Evolutionary conservation across 176 grass and related monocot genomes (phyloP).

Genomic region (Triticum turgidum): DNA sequence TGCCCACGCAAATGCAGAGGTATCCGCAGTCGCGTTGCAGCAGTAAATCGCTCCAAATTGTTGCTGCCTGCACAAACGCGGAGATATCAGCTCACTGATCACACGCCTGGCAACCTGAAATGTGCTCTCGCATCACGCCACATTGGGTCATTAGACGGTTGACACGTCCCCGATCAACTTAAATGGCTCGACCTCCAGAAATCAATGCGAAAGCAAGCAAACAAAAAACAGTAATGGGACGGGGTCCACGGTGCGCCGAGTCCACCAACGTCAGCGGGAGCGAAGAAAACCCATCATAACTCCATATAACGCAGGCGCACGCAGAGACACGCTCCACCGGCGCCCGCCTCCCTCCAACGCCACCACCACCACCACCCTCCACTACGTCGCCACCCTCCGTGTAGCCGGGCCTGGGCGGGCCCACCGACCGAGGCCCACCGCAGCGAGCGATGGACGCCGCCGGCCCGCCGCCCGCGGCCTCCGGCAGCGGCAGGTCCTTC

Average conservation of each 20-base stretch:
- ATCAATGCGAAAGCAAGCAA: background rate
- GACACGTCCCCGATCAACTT: background rate
- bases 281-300: background rate
- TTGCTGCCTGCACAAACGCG: background rate
- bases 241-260: slow-evolving; percentile 23
- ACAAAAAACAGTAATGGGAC: background rate
- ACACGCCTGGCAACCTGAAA: background rate
- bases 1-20: background rate
- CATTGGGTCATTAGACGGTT: background rate
- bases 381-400: background rate
- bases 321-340: slow-evolving; percentile 28
- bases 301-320: slow-evolving; percentile 39
- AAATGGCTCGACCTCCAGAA: background rate
- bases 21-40: background rate
- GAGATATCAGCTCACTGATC: background rate
- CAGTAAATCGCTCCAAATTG: background rate
- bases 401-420: background rate
- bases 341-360: background rate
- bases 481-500: background rate
- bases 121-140: too few species aligned
- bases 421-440: background rate
- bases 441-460: slow-evolving; percentile 44
- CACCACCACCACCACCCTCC: too few species aligned
- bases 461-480: slow-evolving; percentile 18
- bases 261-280: slow-evolving; percentile 29